Conservation (phyloP, 306 rosid genomes). For the Hippophae rhamnoides region DNA sequence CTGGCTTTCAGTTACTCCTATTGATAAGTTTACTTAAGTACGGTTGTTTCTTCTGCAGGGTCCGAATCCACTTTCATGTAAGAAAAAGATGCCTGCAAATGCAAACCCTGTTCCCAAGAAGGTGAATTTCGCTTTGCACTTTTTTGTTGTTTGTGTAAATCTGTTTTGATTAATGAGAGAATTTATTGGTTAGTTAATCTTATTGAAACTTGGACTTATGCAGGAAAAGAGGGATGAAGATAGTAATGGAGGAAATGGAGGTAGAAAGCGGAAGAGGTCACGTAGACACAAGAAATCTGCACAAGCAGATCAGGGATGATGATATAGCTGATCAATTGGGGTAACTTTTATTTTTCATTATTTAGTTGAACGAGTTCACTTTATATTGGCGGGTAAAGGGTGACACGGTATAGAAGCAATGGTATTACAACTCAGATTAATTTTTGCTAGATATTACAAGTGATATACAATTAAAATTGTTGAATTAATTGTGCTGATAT, state of each 20-base stretch:
- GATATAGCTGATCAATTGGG: too few species aligned
- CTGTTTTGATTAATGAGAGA: background rate
- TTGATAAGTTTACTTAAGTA: background rate
- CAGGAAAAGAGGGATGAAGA: constrained; percentile 24
- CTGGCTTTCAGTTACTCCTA: background rate
- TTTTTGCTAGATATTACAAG: too few species aligned
- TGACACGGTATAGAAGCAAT: too few species aligned
- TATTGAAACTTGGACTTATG: background rate
- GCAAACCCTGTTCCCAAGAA: constrained; percentile 25
- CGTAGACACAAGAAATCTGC: constrained; percentile 10
- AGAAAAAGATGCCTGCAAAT: constrained; percentile 46
- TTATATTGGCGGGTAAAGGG: too few species aligned
- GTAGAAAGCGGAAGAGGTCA: constrained; percentile 29
- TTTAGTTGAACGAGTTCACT: too few species aligned
- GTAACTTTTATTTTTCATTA: too few species aligned
- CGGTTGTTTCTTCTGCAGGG: constrained; percentile 40
- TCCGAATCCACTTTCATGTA: constrained; percentile 87
- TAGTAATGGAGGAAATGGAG: constrained; percentile 8
- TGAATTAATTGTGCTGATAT: too few species aligned
- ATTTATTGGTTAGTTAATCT: background rate
- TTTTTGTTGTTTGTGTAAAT: background rate
- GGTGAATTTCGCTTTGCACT: constrained; percentile 27
- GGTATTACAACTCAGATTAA: too few species aligned
- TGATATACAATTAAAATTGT: too few species aligned
- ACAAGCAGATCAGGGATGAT: background rate